phyloP scores from a whole-genome alignment of 768 basidiomycete genomes.

The Mycena maculata region DNA sequence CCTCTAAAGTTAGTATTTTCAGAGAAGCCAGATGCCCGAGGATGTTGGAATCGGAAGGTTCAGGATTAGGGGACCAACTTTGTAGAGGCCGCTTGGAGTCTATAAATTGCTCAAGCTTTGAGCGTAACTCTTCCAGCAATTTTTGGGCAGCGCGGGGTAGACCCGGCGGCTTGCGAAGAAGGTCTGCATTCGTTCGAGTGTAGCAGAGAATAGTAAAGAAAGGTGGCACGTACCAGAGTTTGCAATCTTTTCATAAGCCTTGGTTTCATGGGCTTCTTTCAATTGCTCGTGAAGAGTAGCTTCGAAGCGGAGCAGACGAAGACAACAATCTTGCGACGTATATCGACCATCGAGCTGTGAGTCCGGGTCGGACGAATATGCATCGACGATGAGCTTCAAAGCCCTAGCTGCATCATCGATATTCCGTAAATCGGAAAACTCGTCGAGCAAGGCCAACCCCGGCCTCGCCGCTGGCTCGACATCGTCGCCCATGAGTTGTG shows the following conservation, averaged over 20 bases:
- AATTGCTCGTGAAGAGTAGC: neutral
- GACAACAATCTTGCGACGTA: neutral
- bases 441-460: neutral
- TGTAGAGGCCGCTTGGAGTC: neutral
- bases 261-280: neutral
- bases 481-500: too few species aligned
- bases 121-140: neutral
- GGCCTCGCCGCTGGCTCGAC: too few species aligned
- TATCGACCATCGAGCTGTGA: neutral
- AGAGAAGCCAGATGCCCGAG: slow-evolving; percentile 44
- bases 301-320: neutral
- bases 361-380: neutral
- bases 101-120: neutral
- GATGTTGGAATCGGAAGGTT: slow-evolving; percentile 36
- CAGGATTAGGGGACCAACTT: neutral
- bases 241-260: neutral
- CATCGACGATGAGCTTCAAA: neutral
- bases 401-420: neutral
- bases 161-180: neutral
- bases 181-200: neutral
- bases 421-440: neutral
- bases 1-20: slow-evolving; percentile 48
- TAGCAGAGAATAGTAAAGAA: neutral
- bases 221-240: neutral
- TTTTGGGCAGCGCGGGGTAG: neutral